phyloP scores from a whole-genome alignment of 257 asterid genomes.

The Plectranthus barbatus region DNA sequence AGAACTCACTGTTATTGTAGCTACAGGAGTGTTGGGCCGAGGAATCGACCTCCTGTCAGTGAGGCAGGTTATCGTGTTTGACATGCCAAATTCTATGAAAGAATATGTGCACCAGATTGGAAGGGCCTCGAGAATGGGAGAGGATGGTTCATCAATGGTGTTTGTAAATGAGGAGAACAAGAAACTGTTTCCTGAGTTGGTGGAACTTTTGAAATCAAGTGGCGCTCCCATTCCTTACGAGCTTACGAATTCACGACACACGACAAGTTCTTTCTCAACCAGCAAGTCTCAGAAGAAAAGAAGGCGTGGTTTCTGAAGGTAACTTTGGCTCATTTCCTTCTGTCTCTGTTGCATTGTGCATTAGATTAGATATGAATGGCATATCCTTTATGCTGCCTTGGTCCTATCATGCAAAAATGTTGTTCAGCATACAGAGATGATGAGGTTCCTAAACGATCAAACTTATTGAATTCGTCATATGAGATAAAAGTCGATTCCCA shows the following conservation, averaged over 20 bases:
- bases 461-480: no score
- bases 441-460: no score
- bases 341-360: no score
- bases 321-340: no score
- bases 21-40: conserved; percentile 89
- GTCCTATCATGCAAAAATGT: no score
- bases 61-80: conserved; percentile 85
- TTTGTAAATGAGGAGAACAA: conserved; percentile 84
- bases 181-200: conserved; percentile 58
- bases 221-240: conserved; percentile 78
- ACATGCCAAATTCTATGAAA: conserved; percentile 79
- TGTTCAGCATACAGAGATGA: no score
- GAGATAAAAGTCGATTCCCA: no score
- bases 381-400: no score
- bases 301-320: conserved; percentile 42
- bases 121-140: conserved; percentile 89
- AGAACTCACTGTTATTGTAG: conserved; percentile 59
- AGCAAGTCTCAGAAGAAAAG: conserved; percentile 51
- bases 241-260: conserved; percentile 53
- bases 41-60: conserved; percentile 72
- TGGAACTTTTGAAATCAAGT: conserved; percentile 48
- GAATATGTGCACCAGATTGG: conserved; percentile 94
- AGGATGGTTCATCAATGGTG: conserved; percentile 62
- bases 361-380: no score
- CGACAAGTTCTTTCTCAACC: conserved; percentile 25